These are phyloP conservation scores for Phoma herbarum DNA, from an alignment of 2,329 filamentous ascomycete species.

Conservation along the genomic window DNA sequence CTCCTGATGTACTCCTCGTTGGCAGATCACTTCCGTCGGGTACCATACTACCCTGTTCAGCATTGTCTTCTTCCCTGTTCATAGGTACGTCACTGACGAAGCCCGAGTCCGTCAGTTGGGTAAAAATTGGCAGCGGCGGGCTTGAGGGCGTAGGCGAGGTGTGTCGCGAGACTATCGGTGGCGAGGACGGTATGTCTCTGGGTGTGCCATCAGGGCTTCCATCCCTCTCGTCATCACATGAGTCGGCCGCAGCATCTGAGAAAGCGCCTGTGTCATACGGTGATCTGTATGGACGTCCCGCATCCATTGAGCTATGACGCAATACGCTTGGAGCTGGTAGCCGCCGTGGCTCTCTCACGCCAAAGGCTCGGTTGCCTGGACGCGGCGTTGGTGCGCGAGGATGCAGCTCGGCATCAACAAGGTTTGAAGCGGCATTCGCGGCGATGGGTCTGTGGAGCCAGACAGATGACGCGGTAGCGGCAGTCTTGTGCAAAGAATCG, in stretches of 20 bases:
- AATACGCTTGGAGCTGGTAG: constrained; percentile 58
- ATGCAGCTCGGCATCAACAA: constrained; percentile 71
- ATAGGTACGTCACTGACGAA: constrained; percentile 83
- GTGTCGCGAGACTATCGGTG: constrained; percentile 72
- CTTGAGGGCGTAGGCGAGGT: constrained; percentile 77
- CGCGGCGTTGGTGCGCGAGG: constrained; percentile 81
- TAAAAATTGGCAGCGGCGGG: constrained; percentile 70
- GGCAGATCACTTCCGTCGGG: constrained; percentile 36
- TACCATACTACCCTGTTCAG: constrained; percentile 48
- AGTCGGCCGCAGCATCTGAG: constrained; percentile 56
- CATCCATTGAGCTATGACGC: constrained; percentile 68
- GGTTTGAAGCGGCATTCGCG: constrained; percentile 57
- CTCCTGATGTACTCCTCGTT: constrained; percentile 17
- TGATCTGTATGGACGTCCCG: constrained; percentile 41
- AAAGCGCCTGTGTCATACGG: constrained; percentile 46
- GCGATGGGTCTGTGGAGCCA: constrained; percentile 81
- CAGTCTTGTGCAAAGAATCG: constrained; percentile 87
- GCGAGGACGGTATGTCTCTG: constrained; percentile 86
- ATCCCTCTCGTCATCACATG: constrained; percentile 60
- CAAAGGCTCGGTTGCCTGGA: constrained; percentile 59
- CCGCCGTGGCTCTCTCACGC: constrained; percentile 42
- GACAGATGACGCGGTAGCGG: constrained; percentile 87
- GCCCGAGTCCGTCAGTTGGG: constrained; percentile 71
- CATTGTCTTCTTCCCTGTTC: constrained; percentile 71
- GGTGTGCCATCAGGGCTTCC: constrained; percentile 66